Evolutionary conservation across 371 early-diverging fungal species (phyloP), one percentile per base, ranked within the genome.

Genomic region (Batkoa obscura): DNA sequence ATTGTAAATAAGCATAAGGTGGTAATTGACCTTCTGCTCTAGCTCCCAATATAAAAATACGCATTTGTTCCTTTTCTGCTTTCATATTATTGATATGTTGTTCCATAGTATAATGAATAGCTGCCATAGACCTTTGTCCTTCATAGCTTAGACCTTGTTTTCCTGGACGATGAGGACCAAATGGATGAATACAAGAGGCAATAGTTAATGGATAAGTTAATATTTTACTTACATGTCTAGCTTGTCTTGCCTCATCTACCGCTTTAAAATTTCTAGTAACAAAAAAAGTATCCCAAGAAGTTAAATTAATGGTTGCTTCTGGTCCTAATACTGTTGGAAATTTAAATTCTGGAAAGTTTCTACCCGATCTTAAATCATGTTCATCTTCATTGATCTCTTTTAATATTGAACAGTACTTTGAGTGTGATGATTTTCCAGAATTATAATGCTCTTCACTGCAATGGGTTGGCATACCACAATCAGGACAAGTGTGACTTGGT

Each of bases 401-500:
- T 52, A 88, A 66, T 32, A 70, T 66, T 6, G 60, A 60, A 62
- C 88, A 86, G 48, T 72, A 63, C 37, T 73, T 67, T 36, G 69
- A 59, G 59, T 82, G 81, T 6, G 76, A 71, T 31, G 67, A 67
- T 52, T 65, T 66, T 42, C 79, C 86, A 59, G 66, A 62, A 36
- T 70, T 58, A 72, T 84, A 84, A 66, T 88, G 88, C 52, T 79
- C 75, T 56, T 78, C 74, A 55, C 74, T 72, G 63, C 88, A 88
- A 61, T 88, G 88, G 5, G 88, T 88, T 42, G 88, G 86, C 55
- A 80, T 82, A 32, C 88, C 88, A 64, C 88, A 88, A 48, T 81
- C 79, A 10, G 86, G 83, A 61, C 88, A 88, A 62, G 81, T 84
- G 56, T 69, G 82, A 15, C 56, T 64, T 13, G 84, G 82, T 30